phyloP scores from a whole-genome alignment of 768 basidiomycete species.

The Russula lepida region DNA sequence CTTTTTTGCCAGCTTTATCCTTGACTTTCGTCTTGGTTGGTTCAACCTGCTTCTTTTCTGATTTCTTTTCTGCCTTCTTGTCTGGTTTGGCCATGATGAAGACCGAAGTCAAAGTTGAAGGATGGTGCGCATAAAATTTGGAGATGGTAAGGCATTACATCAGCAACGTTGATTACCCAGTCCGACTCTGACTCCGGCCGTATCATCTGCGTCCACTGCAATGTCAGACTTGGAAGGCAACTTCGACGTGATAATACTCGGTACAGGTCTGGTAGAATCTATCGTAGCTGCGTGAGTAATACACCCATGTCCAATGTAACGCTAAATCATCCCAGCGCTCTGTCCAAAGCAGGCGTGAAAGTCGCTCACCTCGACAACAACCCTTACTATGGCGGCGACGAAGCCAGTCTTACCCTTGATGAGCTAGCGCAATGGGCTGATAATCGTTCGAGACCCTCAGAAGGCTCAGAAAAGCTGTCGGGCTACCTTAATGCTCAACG shows the following conservation, averaged over 20 bases:
- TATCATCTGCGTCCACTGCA: no score
- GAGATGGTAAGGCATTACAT: conserved; percentile 5
- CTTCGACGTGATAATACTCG: conserved; percentile 63
- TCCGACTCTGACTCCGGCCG: no score
- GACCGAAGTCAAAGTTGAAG: conserved; percentile 7
- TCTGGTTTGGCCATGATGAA: conserved; percentile 34
- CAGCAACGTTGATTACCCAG: no score
- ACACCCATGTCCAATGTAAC: background rate
- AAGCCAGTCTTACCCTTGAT: conserved; percentile 74
- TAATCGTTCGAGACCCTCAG: conserved; percentile 22
- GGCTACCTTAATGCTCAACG: conserved; percentile 26
- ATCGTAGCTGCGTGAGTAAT: conserved; percentile 78
- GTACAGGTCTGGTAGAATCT: conserved; percentile 79
- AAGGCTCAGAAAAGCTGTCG: conserved; percentile 9
- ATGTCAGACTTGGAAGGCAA: conserved; percentile 23
- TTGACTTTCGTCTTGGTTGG: conserved; percentile 26
- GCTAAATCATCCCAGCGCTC: conserved; percentile 45
- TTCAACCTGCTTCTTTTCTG: conserved; percentile 28
- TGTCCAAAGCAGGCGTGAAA: conserved; percentile 81
- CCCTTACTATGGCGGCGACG: conserved; percentile 73
- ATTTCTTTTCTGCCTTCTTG: conserved; percentile 35
- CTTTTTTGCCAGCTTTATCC: conserved; percentile 29
- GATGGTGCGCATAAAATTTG: conserved; percentile 14
- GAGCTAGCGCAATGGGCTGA: conserved; percentile 72
- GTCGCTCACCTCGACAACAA: conserved; percentile 85